Base-by-base conservation (phyloP, 139 green algal species). In the Coccomyxa sp. region DNA sequence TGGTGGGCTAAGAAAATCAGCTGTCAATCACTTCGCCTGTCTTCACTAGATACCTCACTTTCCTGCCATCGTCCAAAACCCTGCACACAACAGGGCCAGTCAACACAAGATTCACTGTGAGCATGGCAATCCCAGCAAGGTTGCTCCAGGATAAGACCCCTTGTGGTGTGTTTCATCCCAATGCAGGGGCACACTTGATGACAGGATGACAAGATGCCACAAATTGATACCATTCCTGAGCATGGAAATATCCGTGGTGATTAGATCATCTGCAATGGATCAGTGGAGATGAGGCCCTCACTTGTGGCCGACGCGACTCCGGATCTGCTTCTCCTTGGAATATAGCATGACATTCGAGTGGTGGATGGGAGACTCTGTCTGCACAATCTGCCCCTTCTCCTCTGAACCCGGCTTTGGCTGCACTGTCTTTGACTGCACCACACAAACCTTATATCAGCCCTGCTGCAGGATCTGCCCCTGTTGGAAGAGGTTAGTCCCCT, bases 291-390 rank as follows among this genome's bases (percentile, higher is more conserved):
- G 77, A 30, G 71, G 71, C 14, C 75, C 81, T 28, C 82, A 90
- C 91, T 95, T 98, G 89, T 93, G 87, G 10, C 91, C 95, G 21
- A 98, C 83, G 18, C 93, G 85, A 82, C 87, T 93, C 79, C 88
- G 86, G n/a, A 92, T 82, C 83, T 93, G 85, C 87, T 95, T 83
- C 80, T 90, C 80, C 79, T 95, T 93, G 58, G 90, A 96, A 84
- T 95, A 99, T 83, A 95, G 92, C 91, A 97, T 96, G 38, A 98
- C 97, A 85, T 99, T 99, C 68, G 92, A 97, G 88, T 97, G 94
- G 88, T 98, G 93, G 58, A 99, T 93, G 17, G 96, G 95, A 45
- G 90, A 94, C 91, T 98, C 96, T 76, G 87, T 85, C 82, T 94
- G 89, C 82, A 95, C 88, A 27, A 97, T 96, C 81, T 95, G 87